Base-by-base conservation (phyloP, 345 rosid species). In the Aurinia saxatilis region DNA sequence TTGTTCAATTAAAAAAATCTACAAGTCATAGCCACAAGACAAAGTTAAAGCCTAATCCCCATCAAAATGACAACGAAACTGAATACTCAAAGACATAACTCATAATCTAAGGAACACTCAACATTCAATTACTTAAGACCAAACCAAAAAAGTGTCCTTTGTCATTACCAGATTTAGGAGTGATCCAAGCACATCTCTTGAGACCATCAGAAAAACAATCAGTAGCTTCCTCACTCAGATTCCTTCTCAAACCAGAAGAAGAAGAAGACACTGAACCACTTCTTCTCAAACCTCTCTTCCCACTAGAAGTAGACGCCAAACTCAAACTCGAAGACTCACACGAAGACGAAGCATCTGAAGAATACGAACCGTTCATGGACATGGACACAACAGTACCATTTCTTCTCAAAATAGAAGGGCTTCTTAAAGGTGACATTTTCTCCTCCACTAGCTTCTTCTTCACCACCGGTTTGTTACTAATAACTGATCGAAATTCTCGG, bases 121-220 rank as follows among this genome's bases (percentile, higher is more conserved):
- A n/a, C 3, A 4, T 29, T 57, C 29, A 41, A 41, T 10, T 41
- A 51, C 49, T 50, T 48, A 36, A 47, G 35, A 27, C 7, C 33
- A 60, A 60, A 60, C 2, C 42, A 45, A 33, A 58, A 16, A 19
- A 23, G 16, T n/a, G n/a, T n/a, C n/a, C n/a, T n/a, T n/a, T n/a
- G 29, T 54, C 12, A 54, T 27, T 65, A 89, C 96, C 96, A 35
- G 96, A 71, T 65, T 75, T 84, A 7, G 91, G 80, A 11, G 91
- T 86, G 62, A 89, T 85, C 96, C 96, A 89, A 36, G 85, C 79
- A 25, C 96, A 89, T 49, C 83, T 77, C 68, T 81, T 86, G 77
- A 71, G 82, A 54, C 75, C 60, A 30, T 76, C 74, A 56, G 76
- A 70, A 77, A 76, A 79, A 76, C 76, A 75, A 48, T 38, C 72